phyloP scores from a whole-genome alignment of 2,329 filamentous ascomycete genomes.

The Aspergillus sp. region DNA sequence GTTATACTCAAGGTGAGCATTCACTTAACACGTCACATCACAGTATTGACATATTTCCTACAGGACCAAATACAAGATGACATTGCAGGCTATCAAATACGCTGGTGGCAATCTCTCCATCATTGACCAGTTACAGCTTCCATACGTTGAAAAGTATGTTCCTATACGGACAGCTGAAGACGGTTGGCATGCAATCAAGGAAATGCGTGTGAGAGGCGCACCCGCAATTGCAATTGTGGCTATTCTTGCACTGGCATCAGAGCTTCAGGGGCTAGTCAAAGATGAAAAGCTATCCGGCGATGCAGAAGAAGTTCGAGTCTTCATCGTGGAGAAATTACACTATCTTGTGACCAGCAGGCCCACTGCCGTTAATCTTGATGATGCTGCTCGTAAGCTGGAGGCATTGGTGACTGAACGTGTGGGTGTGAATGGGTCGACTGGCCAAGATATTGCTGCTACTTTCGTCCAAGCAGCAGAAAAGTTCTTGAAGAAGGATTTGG shows the following conservation, averaged over 20 bases:
- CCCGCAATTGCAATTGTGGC: constrained; percentile 98
- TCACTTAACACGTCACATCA: background rate
- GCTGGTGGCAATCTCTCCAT: constrained; percentile 48
- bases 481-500: constrained; percentile 78
- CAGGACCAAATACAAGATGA: constrained; percentile 22
- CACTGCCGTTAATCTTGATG: constrained; percentile 88
- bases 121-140: constrained; percentile 56
- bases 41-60: background rate
- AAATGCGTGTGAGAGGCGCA: constrained; percentile 62
- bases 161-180: constrained; percentile 48
- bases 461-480: constrained; percentile 76
- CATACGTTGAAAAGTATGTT: constrained; percentile 52
- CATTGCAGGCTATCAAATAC: constrained; percentile 57
- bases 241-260: constrained; percentile 76
- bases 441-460: constrained; percentile 50
- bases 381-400: constrained; percentile 77
- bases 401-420: constrained; percentile 47
- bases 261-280: constrained; percentile 50
- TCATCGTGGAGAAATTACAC: constrained; percentile 68
- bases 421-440: constrained; percentile 24
- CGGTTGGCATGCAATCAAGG: constrained; percentile 58
- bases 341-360: constrained; percentile 84
- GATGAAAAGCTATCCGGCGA: constrained; percentile 37
- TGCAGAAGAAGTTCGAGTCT: constrained; percentile 55
- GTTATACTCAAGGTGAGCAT: too few species aligned